Evolutionary conservation across 208 protist genomes (phyloP), one percentile per base, ranked within the genome.

Genomic region (Blechomonas ayalai): DNA sequence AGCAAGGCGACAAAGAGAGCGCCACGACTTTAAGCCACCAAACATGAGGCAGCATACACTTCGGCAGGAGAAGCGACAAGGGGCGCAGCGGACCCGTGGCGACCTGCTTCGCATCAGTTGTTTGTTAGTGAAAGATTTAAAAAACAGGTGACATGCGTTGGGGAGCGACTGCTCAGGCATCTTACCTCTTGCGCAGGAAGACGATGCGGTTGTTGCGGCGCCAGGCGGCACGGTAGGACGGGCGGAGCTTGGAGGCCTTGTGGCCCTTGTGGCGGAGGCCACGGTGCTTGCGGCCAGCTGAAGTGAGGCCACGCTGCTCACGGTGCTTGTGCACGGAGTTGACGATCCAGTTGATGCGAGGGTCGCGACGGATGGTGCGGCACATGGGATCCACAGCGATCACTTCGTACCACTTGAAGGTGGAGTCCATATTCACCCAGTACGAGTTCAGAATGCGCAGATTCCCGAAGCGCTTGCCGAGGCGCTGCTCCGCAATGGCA

Each of bases 371-470:
- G 87, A 99, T 98, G 28, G 93, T 93, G 59, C 83, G 82, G 88
- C 98, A 96, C 49, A 80, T 76, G 40, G 98, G 95, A 89, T 99
- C 98, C 19, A 99, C 96, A 35, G 97, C 73, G 67, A 99, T 99
- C 64, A 99, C 90, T 85, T 99, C 98, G 60, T 89, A 99, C 83
- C 88, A 99, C 73, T 98, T 98, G 90, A 95, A 98, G 52, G 86
- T 96, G 32, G 88, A 87, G 72, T 99, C 97, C 81, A 90, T 70
- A 56, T 90, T 96, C 57, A 99, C 93, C 97, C 97, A 99, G 91
- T 99, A 99, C 38, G 97, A 99, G 96, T 99, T 99, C 42, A 99
- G 87, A 31, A 99, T 96, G 58, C 98, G 92, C 43, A 99, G 78
- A 73, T 90, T 93, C 52, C 91, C 93, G 65, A 89, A 96, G 54